Evolutionary conservation across 2,329 filamentous ascomycete genomes (phyloP).

Genomic region (Penicillium sp.): DNA sequence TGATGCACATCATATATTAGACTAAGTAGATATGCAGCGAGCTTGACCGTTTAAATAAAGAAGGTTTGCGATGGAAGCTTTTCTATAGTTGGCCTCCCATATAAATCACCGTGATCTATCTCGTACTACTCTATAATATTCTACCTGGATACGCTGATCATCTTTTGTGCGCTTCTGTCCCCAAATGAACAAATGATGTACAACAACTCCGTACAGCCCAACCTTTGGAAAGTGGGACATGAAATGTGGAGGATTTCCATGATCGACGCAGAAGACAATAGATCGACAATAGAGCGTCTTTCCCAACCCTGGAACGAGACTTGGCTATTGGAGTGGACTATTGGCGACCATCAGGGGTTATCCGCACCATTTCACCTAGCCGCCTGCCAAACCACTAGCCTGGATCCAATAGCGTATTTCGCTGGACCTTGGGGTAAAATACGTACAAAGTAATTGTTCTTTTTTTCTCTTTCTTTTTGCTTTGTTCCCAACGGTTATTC

Average conservation of each 20-base stretch:
- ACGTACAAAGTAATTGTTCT: neutral
- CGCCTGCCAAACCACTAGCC: conserved; percentile 16
- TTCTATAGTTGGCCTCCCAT: neutral
- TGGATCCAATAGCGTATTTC: conserved; percentile 13
- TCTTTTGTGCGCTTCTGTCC: neutral
- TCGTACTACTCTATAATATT: neutral
- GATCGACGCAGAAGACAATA: conserved; percentile 3
- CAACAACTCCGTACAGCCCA: neutral
- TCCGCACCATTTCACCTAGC: conserved; percentile 11
- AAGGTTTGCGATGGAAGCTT: neutral
- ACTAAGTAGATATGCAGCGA: neutral
- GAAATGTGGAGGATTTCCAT: neutral
- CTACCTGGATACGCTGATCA: no score
- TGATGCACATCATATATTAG: neutral
- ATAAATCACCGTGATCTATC: neutral
- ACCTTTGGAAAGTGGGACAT: neutral
- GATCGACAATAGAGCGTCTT: conserved; percentile 2
- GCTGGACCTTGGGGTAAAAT: neutral
- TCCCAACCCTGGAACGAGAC: conserved; percentile 10
- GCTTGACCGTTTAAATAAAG: neutral
- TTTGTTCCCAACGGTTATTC: neutral
- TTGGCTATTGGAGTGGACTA: conserved; percentile 14
- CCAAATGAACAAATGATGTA: neutral
- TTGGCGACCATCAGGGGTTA: conserved; percentile 16
- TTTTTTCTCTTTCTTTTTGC: neutral